These are phyloP conservation scores for Gremmenia infestans DNA, from an alignment of 2,329 filamentous ascomycete species.

Conservation along the genomic window DNA sequence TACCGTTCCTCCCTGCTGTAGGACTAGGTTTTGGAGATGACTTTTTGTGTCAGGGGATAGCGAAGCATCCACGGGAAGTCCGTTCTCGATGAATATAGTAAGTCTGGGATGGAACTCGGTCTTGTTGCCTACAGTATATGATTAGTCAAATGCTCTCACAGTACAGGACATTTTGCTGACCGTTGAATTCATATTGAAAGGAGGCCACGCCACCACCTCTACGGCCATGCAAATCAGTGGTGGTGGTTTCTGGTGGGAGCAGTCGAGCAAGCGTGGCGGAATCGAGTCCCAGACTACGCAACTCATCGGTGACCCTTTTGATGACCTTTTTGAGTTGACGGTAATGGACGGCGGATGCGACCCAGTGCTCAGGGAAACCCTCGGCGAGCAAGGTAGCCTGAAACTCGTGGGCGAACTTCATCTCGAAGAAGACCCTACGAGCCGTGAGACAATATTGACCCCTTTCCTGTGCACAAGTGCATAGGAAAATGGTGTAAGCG, in stretches of 20 bases:
- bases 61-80: constrained; percentile 62
- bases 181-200: constrained; percentile 52
- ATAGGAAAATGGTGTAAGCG: too few species aligned
- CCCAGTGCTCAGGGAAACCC: constrained; percentile 68
- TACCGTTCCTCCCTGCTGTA: constrained; percentile 4
- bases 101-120: constrained; percentile 60
- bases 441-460: background rate
- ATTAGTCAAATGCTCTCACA: background rate
- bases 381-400: constrained; percentile 63
- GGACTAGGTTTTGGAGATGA: constrained; percentile 55
- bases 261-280: constrained; percentile 64
- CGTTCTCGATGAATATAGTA: constrained; percentile 62
- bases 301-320: constrained; percentile 66
- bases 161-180: constrained; percentile 29
- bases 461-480: too few species aligned
- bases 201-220: constrained; percentile 29
- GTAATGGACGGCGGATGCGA: constrained; percentile 76
- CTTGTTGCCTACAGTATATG: constrained; percentile 32
- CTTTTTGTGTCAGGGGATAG: constrained; percentile 51
- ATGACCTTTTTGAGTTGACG: constrained; percentile 84
- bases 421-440: constrained; percentile 32
- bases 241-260: constrained; percentile 33
- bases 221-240: background rate
- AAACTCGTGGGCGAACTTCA: constrained; percentile 86
- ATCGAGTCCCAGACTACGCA: constrained; percentile 66